Conservation (phyloP, 495 filamentous ascomycete species). For the Copromyces sp. region DNA sequence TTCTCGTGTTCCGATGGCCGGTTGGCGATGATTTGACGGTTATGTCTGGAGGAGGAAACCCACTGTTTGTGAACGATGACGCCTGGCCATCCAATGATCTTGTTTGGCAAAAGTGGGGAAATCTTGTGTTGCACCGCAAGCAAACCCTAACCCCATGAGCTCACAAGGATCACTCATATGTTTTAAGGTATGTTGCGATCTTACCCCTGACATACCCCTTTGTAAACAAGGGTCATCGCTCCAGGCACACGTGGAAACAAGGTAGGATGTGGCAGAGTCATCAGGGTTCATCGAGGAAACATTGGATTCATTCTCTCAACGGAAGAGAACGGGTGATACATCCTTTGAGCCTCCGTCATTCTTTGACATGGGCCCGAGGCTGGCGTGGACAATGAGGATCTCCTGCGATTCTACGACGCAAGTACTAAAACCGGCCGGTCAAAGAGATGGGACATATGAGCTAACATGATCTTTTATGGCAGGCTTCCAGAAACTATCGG, state of each 20-base stretch:
- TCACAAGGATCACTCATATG: too few relatives aligned
- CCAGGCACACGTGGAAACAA: neutral
- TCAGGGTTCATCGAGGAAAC: neutral
- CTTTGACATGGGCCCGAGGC: neutral
- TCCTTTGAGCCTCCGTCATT: neutral
- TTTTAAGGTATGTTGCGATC: neutral
- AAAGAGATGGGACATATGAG: neutral
- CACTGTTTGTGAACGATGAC: neutral
- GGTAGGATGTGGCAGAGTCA: neutral
- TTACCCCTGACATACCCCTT: neutral
- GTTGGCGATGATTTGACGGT: neutral
- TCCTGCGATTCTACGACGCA: neutral
- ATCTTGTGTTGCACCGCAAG: neutral
- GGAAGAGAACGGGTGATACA: neutral
- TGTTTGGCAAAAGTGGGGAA: neutral
- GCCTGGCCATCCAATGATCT: neutral
- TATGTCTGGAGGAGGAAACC: neutral
- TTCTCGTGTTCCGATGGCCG: neutral
- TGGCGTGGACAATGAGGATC: neutral
- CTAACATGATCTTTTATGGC: neutral
- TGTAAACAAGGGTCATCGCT: neutral
- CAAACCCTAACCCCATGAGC: neutral
- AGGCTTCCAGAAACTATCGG: neutral
- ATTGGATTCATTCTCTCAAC: neutral
- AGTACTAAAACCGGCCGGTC: neutral